These are phyloP conservation scores for Hypoxylon sp. DNA, from an alignment of 2,329 filamentous ascomycete species.

Conservation along the genomic window DNA sequence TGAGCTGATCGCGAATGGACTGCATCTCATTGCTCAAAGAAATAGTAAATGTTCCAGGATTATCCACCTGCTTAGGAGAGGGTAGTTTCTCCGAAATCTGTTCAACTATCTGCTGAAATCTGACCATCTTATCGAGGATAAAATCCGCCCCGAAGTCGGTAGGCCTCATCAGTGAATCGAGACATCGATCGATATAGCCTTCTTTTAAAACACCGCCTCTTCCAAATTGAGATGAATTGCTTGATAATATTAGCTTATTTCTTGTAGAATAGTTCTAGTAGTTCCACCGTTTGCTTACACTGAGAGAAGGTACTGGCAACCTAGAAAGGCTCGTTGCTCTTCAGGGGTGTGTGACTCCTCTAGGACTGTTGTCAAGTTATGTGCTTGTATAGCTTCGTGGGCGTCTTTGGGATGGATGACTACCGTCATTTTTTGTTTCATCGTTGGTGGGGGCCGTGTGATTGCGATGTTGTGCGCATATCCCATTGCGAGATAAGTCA, in stretches of 20 bases:
- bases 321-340: slow-evolving; percentile 55
- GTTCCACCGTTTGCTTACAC: slow-evolving; percentile 47
- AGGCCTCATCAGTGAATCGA: slow-evolving; percentile 47
- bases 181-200: slow-evolving; percentile 52
- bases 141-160: slow-evolving; percentile 49
- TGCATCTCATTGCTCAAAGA: slow-evolving; percentile 52
- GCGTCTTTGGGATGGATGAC: slow-evolving; percentile 31
- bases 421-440: slow-evolving; percentile 33
- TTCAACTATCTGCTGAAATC: slow-evolving; percentile 53
- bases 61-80: slow-evolving; percentile 28
- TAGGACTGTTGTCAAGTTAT: slow-evolving; percentile 26
- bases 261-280: background rate
- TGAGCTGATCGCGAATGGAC: slow-evolving; percentile 51
- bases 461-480: slow-evolving; percentile 57
- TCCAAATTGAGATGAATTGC: slow-evolving; percentile 55
- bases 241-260: slow-evolving; percentile 28
- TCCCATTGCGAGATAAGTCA: slow-evolving; percentile 57
- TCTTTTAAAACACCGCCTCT: slow-evolving; percentile 50
- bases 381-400: slow-evolving; percentile 31
- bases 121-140: slow-evolving; percentile 51
- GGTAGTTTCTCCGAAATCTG: slow-evolving; percentile 52
- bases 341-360: slow-evolving; percentile 51
- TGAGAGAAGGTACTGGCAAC: slow-evolving; percentile 56
- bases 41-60: slow-evolving; percentile 46
- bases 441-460: slow-evolving; percentile 41